phyloP scores from a whole-genome alignment of 768 basidiomycete genomes.

The Mycena pura region DNA sequence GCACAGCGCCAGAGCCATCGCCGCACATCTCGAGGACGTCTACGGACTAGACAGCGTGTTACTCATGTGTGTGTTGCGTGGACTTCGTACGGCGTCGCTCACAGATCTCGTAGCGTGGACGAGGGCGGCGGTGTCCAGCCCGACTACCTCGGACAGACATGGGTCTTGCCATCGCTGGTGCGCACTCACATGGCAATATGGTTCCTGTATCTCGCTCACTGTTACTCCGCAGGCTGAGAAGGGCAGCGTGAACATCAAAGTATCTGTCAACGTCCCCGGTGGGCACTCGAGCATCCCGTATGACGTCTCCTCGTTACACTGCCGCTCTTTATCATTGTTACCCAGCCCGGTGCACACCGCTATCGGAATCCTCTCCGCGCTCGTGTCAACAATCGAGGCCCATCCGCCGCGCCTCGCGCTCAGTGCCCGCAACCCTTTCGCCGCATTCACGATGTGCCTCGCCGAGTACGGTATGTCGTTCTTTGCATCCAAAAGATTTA shows the following conservation, averaged over 20 bases:
- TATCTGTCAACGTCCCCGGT: conserved; percentile 57
- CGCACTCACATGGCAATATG: too few relatives aligned
- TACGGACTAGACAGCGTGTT: conserved; percentile 8
- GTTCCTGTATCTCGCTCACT: background rate
- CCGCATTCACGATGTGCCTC: conserved; percentile 4
- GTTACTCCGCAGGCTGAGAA: conserved; percentile 7
- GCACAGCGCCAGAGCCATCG: conserved; percentile 15
- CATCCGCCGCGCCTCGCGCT: conserved; percentile 45
- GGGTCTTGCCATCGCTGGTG: conserved; percentile 7
- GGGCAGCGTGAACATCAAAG: conserved; percentile 30
- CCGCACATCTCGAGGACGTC: background rate
- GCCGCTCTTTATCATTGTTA: background rate
- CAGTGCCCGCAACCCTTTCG: background rate
- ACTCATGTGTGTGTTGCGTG: conserved; percentile 10
- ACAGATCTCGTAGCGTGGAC: conserved; percentile 1
- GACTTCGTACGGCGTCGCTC: background rate
- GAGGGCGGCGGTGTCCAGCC: conserved; percentile 8
- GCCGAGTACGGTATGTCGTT: conserved; percentile 18
- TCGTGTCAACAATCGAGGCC: conserved; percentile 55
- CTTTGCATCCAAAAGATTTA: too few relatives aligned
- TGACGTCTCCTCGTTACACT: background rate
- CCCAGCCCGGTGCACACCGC: conserved; percentile 58
- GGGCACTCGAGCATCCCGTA: conserved; percentile 67
- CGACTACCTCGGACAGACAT: conserved; percentile 6
- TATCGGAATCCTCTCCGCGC: conserved; percentile 57